Conservation (phyloP, 192 early-diverging fungal genomes). For the Rhizophagus prolifer region DNA sequence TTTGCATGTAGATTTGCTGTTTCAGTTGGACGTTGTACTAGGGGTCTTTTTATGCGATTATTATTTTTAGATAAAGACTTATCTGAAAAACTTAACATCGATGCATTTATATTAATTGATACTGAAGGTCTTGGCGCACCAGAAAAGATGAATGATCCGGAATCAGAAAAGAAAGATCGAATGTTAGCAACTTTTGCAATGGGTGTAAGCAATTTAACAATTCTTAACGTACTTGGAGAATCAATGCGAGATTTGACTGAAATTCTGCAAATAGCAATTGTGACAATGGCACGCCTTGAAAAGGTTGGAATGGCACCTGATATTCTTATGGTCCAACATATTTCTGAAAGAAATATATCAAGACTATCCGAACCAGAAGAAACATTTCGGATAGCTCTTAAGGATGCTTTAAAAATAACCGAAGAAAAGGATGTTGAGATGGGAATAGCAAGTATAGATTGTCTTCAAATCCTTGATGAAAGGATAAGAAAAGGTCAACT, state of each 20-base stretch:
- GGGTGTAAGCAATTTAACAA: constrained; percentile 10
- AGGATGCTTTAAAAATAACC: not conserved
- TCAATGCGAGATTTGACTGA: not conserved
- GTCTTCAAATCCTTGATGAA: constrained; percentile 3
- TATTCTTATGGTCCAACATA: constrained; percentile 9
- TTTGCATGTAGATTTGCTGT: constrained; percentile 30
- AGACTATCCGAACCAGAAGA: not conserved
- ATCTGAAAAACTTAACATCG: constrained; percentile 17
- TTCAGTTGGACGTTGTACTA: constrained; percentile 25
- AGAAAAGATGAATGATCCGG: constrained; percentile 3
- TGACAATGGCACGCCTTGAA: not conserved
- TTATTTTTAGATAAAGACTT: constrained; percentile 28
- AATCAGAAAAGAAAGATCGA: constrained; percentile 12
- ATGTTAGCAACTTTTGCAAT: constrained; percentile 14
- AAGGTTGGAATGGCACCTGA: not conserved
- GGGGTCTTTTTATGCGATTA: constrained; percentile 26
- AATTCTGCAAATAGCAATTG: not conserved
- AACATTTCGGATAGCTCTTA: constrained; percentile 13
- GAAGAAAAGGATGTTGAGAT: not conserved
- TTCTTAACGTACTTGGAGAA: constrained; percentile 9
- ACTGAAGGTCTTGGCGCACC: constrained; percentile 16
- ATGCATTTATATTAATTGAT: constrained; percentile 25
- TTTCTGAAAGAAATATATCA: not conserved
- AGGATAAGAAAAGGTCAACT: constrained; percentile 23
- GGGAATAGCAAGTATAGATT: not conserved